These are phyloP conservation scores for Pythium vanterpoolii DNA, from an alignment of 352 stramenopile species.

Conservation along the genomic window DNA sequence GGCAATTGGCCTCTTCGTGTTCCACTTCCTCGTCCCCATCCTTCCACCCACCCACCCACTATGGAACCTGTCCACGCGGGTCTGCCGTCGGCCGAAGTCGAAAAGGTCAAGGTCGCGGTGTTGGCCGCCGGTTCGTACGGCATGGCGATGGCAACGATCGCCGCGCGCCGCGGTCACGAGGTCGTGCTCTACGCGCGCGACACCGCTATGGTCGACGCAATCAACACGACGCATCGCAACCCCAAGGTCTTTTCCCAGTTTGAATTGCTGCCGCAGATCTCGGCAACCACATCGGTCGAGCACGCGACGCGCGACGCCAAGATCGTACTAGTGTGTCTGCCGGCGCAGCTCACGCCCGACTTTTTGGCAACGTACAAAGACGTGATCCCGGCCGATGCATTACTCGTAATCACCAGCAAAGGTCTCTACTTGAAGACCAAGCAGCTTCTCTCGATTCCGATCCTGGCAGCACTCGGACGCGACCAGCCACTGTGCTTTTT, in stretches of 20 bases:
- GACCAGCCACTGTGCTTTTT: constrained; percentile 95
- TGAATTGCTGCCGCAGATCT: constrained; percentile 72
- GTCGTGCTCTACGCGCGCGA: constrained; percentile 92
- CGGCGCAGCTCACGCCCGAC: constrained; percentile 91
- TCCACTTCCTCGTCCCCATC: not conserved
- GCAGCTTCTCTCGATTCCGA: constrained; percentile 94
- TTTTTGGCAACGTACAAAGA: constrained; percentile 88
- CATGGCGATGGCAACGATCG: constrained; percentile 93
- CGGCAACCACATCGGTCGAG: constrained; percentile 87
- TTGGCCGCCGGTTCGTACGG: constrained; percentile 95
- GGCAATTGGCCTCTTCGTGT: constrained; percentile 3
- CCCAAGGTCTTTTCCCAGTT: constrained; percentile 91
- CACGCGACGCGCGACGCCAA: constrained; percentile 86
- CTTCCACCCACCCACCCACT: not conserved
- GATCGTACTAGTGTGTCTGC: constrained; percentile 95
- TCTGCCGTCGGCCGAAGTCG: constrained; percentile 64
- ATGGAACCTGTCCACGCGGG: constrained; percentile 43
- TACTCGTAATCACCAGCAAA: constrained; percentile 94
- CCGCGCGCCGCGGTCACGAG: constrained; percentile 87
- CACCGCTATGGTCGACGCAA: constrained; percentile 67
- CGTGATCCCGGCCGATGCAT: constrained; percentile 85
- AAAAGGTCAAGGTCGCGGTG: constrained; percentile 83
- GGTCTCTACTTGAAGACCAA: constrained; percentile 95
- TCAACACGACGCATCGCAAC: constrained; percentile 92
- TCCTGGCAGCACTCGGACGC: constrained; percentile 88